Evolutionary conservation across 2,329 filamentous ascomycete species (phyloP), one percentile per base, ranked within the genome.

Genomic region (Tolypocladium guangdongense): DNA sequence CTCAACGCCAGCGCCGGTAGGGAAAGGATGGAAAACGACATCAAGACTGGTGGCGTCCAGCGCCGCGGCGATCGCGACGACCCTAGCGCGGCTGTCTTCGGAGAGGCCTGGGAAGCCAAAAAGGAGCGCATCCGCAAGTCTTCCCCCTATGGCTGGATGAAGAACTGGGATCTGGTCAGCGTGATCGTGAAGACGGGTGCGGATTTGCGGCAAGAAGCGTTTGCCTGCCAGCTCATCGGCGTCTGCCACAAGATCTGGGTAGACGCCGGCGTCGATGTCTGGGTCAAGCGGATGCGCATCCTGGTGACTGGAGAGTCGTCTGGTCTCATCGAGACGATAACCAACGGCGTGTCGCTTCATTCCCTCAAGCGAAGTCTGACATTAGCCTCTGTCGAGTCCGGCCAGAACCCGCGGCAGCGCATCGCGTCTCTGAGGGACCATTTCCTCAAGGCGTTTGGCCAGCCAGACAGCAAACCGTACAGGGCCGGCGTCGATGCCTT

Each of bases 131-230:
- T 93, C 65, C 80, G 88, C 56, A 86, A 87, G 61, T 87, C 87
- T 1, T 92, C 88, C 0, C 88, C 88, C 0, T 93, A 91, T 64
- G 88, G 88, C 11, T 90, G 87, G 82, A 89, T 90, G 84, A 88
- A 88, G 71, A 92, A 90, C 64, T 93, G 88, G 88, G 88, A 93
- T 63, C 77, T 93, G 27, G 77, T 93, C 57, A 91, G 87, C 64
- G 88, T 93, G 55, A 93, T 93, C 64, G 86, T 93, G 61, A 93
- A 93, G 73, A 93, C 88, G 12, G 88, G 88, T 3, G 86, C 86
- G 2, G 88, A 93, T 69, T 73, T 93, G 56, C 79, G 88, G 50
- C 88, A 93, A 71, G 88, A 93, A 69, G 88, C 88, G 0, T 93
- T 93, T 68, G 88, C 88, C 7, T 92, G 88, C 66, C 88, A 93